Evolutionary conservation across 192 early-diverging fungal genomes (phyloP).

Genomic region (Paraglomus brasilianum): DNA sequence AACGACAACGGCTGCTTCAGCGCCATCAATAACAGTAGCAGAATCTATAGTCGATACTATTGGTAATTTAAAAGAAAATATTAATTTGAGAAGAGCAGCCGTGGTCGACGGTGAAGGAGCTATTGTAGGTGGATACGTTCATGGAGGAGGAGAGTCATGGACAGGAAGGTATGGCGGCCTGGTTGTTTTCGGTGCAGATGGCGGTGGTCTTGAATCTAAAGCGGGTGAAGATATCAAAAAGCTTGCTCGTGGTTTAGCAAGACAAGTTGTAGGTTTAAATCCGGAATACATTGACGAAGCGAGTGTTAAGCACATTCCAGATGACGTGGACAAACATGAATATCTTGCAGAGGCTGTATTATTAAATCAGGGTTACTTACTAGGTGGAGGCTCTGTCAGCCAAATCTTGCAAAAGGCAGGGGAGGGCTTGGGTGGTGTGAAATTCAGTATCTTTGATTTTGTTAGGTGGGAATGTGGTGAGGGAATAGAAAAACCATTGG

Average conservation of each 20-base stretch:
- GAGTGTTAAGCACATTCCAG: slow-evolving; percentile 37
- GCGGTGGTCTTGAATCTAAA: slow-evolving; percentile 7
- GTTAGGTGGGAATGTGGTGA: slow-evolving; percentile 82
- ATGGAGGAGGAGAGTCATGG: slow-evolving; percentile 63
- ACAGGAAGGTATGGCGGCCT: slow-evolving; percentile 82
- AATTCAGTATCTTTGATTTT: slow-evolving; percentile 66
- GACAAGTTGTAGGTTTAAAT: slow-evolving; percentile 83
- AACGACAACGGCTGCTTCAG: slow-evolving; percentile 15
- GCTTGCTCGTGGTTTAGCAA: slow-evolving; percentile 72
- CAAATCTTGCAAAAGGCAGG: slow-evolving; percentile 57
- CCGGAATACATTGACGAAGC: slow-evolving; percentile 59
- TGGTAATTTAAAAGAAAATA: slow-evolving; percentile 89
- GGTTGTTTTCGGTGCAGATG: slow-evolving; percentile 55
- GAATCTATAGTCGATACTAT: slow-evolving; percentile 73
- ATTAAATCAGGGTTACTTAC: slow-evolving; percentile 69
- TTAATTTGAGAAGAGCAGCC: slow-evolving; percentile 70
- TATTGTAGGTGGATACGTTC: slow-evolving; percentile 68
- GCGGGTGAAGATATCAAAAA: slow-evolving; percentile 42
- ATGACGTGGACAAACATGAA: slow-evolving; percentile 44
- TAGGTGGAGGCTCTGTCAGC: slow-evolving; percentile 71
- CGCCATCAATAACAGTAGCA: slow-evolving; percentile 45
- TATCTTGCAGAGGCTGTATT: slow-evolving; percentile 59
- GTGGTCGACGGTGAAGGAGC: slow-evolving; percentile 42
- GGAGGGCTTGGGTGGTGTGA: slow-evolving; percentile 46
- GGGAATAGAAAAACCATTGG: slow-evolving; percentile 74